Base-by-base conservation (phyloP, 805 yeast genomes). In the Lachancea sp. region DNA sequence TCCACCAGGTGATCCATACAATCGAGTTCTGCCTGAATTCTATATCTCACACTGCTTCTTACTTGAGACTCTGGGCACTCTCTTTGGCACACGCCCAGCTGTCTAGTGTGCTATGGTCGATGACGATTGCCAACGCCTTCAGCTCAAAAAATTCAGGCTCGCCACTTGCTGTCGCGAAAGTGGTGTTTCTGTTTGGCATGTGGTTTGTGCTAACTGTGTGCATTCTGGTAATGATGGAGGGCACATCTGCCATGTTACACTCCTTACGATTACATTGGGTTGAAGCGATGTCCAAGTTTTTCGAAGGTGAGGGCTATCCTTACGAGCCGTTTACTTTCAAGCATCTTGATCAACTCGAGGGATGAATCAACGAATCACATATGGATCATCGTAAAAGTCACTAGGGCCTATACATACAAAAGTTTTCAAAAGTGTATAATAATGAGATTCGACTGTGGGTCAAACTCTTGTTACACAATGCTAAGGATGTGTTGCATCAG, bases 201-300 rank as follows among this genome's bases (percentile, higher is more conserved):
- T 93, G 99, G 99, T 89, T 93, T 64, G 78, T 78, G 2, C 72
- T 93, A 50, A 91, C 99, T 0, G 91, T 90, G 20, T 84, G 87
- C 58, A 88, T 93, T 56, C 74, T 93, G 59, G 98, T 93, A 12
- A 71, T 85, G 43, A 93, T 93, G 99, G 99, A 93, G 68, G 99
- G 99, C 48, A 93, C 99, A 0, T 88, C 97, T 20, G 99, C 99
- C 30, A 93, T 93, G 99, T 77, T 93, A 61, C 99, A 93, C 68
- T 85, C 97, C n/a, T 76, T 93, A 61, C 86, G 99, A 74, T 77
- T 93, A 61, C 99, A 93, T 66, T 93, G 99, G 99, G 99, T 93
- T 51, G 99, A 93, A 71, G 83, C 96, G 22, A 93, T 93, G 99
- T 88, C 96, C 50, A 93, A 93, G 71, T 95, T 84, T 70, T 93